These are phyloP conservation scores for Fraxinus ornus DNA, from an alignment of 305 asterid species.

Conservation along the genomic window DNA sequence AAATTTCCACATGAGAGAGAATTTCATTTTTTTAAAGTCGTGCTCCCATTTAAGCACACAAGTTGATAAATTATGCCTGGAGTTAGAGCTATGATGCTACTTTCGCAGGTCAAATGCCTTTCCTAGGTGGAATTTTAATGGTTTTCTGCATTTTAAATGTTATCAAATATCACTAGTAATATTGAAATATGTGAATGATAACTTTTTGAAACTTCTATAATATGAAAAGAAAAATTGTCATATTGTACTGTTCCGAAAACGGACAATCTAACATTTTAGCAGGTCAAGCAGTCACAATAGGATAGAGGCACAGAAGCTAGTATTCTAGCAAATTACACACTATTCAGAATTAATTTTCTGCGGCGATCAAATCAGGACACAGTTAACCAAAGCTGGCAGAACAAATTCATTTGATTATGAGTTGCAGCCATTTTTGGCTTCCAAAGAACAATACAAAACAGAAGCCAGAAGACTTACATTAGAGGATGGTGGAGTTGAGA, in stretches of 20 bases:
- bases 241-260: neutral
- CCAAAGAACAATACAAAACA: neutral
- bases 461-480: slow-evolving; percentile 48
- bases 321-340: neutral
- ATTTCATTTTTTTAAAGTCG: neutral
- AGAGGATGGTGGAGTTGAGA: slow-evolving; percentile 63
- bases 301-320: neutral
- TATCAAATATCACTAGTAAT: neutral
- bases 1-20: neutral
- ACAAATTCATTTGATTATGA: neutral
- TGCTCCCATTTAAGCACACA: neutral
- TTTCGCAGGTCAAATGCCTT: neutral
- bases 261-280: neutral
- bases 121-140: neutral
- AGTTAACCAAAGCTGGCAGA: slow-evolving; percentile 2
- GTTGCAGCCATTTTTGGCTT: neutral
- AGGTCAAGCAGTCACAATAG: neutral
- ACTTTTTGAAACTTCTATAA: neutral
- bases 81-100: neutral
- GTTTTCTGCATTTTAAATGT: neutral
- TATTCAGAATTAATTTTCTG: neutral
- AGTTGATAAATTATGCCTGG: neutral
- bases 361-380: neutral
- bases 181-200: neutral
- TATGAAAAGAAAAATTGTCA: neutral